Conservation (phyloP, 1,139 yeast species). For the Nakaseomyces glabratus region DNA sequence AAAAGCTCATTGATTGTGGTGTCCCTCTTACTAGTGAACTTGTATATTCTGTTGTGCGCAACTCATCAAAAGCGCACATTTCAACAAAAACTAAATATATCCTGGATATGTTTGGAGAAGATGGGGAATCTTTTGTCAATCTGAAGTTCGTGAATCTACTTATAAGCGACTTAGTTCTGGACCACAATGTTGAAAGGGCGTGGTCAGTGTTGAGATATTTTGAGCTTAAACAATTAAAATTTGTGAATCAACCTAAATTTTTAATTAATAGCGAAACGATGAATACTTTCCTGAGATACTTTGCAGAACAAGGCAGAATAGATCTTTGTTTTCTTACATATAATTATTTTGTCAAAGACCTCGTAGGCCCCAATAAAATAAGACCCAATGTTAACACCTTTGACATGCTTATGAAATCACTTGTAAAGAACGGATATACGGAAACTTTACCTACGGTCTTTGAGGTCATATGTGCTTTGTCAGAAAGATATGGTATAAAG, state of each 20-base stretch:
- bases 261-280: constrained; percentile 20
- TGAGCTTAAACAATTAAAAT: constrained; percentile 1
- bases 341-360: constrained; percentile 25
- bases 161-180: constrained; percentile 21
- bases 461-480: constrained; percentile 11
- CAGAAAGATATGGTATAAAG: constrained; percentile 6
- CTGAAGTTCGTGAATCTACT: constrained; percentile 22
- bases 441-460: constrained; percentile 22
- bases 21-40: constrained; percentile 14
- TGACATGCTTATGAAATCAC: constrained; percentile 30
- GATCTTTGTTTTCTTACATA: constrained; percentile 30
- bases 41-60: constrained; percentile 17
- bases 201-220: constrained; percentile 21
- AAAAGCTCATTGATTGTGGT: constrained; percentile 20
- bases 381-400: constrained; percentile 28
- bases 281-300: constrained; percentile 26
- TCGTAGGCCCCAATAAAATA: constrained; percentile 13
- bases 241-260: constrained; percentile 5
- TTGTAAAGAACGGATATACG: constrained; percentile 30
- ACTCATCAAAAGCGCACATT: constrained; percentile 1
- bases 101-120: constrained; percentile 18
- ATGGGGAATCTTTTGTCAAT: constrained; percentile 8
- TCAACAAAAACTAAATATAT: constrained; percentile 4
- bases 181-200: constrained; percentile 24
- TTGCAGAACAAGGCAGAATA: constrained; percentile 30